Evolutionary conservation across 2,329 filamentous ascomycete genomes (phyloP).

Genomic region (Cordyceps cicadae): DNA sequence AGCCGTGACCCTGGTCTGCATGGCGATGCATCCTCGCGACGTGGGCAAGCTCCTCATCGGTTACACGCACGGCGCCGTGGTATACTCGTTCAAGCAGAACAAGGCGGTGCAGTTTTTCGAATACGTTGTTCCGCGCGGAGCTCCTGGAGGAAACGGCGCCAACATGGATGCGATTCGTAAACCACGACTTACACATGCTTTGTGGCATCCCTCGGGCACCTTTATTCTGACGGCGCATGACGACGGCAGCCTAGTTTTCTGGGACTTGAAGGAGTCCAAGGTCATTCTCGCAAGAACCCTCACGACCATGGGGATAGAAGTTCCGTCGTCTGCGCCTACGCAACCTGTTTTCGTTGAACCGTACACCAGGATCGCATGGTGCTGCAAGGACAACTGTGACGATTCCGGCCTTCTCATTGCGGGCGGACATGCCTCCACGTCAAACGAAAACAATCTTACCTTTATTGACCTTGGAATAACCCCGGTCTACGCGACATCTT

Average conservation of each 20-base stretch:
- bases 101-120: conserved; percentile 69
- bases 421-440: conserved; percentile 64
- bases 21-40: conserved; percentile 84
- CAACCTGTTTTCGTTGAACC: conserved; percentile 60
- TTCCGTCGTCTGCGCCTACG: conserved; percentile 45
- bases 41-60: conserved; percentile 85
- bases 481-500: conserved; percentile 82
- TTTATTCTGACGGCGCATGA: conserved; percentile 83
- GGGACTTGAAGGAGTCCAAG: conserved; percentile 85
- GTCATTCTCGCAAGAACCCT: conserved; percentile 77
- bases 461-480: conserved; percentile 86
- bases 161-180: conserved; percentile 54
- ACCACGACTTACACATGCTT: conserved; percentile 70
- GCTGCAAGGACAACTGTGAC: conserved; percentile 86
- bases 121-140: conserved; percentile 73
- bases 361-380: conserved; percentile 78
- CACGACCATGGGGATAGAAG: conserved; percentile 63
- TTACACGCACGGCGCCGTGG: conserved; percentile 79
- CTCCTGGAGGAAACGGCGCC: conserved; percentile 69
- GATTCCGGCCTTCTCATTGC: conserved; percentile 84
- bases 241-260: conserved; percentile 85
- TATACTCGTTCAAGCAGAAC: conserved; percentile 94
- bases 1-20: conserved; percentile 55
- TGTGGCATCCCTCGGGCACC: conserved; percentile 93
- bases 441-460: conserved; percentile 66